Conservation (phyloP, 2,329 filamentous ascomycete species). For the Parastagonospora avenae region DNA sequence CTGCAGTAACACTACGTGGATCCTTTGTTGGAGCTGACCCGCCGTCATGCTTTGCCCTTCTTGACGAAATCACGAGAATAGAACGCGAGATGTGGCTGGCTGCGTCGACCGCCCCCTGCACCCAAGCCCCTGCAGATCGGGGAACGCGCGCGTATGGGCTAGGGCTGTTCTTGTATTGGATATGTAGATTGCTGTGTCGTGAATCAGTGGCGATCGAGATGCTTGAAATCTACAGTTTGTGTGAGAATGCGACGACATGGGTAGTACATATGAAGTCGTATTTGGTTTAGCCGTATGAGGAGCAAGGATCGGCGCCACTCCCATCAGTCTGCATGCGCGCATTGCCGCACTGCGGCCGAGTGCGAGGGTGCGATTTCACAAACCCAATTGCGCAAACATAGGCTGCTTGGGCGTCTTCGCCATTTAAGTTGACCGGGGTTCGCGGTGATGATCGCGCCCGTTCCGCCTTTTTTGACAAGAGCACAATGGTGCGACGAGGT, state of each 20-base stretch:
- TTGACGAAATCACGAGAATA: slow-evolving; percentile 14
- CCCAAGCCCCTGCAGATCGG: not conserved
- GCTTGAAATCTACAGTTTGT: slow-evolving; percentile 11
- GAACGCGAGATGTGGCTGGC: slow-evolving; percentile 1
- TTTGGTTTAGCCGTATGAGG: slow-evolving; percentile 29
- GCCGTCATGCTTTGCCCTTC: slow-evolving; percentile 7
- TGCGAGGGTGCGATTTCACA: slow-evolving; percentile 12
- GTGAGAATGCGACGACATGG: slow-evolving; percentile 12
- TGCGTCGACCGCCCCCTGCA: not conserved
- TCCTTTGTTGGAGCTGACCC: slow-evolving; percentile 2
- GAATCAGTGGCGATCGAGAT: slow-evolving; percentile 11
- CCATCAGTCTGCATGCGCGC: slow-evolving; percentile 22
- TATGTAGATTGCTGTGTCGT: slow-evolving; percentile 12
- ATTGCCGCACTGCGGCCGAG: slow-evolving; percentile 24
- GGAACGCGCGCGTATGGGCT: not conserved
- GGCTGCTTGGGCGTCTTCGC: slow-evolving; percentile 10
- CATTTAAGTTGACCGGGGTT: slow-evolving; percentile 19
- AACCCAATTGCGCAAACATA: slow-evolving; percentile 29
- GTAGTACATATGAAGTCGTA: slow-evolving; percentile 25
- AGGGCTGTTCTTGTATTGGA: not conserved
- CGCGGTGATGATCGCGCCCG: slow-evolving; percentile 19
- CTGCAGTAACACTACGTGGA: slow-evolving; percentile 12
- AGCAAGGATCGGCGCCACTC: slow-evolving; percentile 32
- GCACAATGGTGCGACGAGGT: slow-evolving; percentile 10
- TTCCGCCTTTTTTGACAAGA: slow-evolving; percentile 8